Evolutionary conservation across 148 eudicot species (phyloP).

Genomic region (Polygonum aviculare): DNA sequence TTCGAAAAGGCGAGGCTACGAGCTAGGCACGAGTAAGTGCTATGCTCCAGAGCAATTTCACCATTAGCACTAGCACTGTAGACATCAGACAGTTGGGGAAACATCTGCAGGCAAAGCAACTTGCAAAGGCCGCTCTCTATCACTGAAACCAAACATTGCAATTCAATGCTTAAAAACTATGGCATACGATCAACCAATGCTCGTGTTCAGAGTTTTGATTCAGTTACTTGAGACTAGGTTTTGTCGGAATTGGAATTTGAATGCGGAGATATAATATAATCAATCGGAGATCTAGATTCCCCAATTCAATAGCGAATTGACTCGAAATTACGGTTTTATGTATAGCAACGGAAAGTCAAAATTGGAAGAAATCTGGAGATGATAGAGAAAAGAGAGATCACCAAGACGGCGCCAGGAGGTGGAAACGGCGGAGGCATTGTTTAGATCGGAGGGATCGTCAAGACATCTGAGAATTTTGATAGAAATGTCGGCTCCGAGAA

Average conservation of each 20-base stretch:
- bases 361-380: not conserved
- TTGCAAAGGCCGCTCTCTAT: conserved; percentile 49
- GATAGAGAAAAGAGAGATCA: conserved; percentile 18
- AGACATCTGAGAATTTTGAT: conserved; percentile 32
- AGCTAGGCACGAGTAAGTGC: conserved; percentile 41
- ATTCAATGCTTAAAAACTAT: too few species aligned
- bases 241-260: not conserved
- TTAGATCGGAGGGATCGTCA: conserved; percentile 61
- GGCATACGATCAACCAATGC: not conserved
- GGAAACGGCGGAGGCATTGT: conserved; percentile 48
- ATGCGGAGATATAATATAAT: not conserved
- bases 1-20: conserved; percentile 34
- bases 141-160: conserved; percentile 35
- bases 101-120: conserved; percentile 44
- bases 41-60: conserved; percentile 31
- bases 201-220: not conserved
- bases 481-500: conserved; percentile 43
- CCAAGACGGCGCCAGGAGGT: conserved; percentile 54
- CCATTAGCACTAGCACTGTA: conserved; percentile 4
- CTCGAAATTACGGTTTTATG: not conserved
- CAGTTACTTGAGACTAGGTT: not conserved
- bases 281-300: not conserved
- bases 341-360: not conserved
- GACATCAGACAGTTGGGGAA: conserved; percentile 51
- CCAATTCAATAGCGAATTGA: not conserved